A percentile compares a stretch with the other conserved stretches of the same genome.
Conservation (phyloP, 768 basidiomycete species). For the Podaxis sp. region DNA sequence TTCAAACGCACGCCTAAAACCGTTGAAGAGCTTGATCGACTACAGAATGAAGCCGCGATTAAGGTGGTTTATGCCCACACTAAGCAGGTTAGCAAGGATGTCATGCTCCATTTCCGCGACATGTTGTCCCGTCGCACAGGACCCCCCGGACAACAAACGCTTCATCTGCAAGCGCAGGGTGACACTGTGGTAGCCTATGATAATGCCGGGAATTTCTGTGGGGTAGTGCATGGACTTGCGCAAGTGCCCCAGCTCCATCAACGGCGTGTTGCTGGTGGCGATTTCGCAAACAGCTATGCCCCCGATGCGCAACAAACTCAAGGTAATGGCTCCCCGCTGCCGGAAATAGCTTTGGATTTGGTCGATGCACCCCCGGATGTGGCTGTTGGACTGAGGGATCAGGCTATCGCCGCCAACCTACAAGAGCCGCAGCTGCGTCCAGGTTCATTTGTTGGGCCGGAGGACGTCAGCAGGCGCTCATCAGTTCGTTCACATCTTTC, state of each 20-base stretch:
- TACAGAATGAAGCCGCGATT: background rate
- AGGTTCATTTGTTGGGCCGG: background rate
- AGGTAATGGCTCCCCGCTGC: background rate
- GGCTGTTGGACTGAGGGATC: background rate
- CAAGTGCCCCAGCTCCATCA: background rate
- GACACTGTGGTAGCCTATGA: too few relatives aligned
- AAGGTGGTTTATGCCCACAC: background rate
- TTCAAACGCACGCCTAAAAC: background rate
- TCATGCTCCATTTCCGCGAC: background rate
- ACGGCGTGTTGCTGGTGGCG: background rate
- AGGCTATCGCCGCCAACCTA: background rate
- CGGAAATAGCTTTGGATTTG: background rate
- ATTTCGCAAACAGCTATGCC: background rate
- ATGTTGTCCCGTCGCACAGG: background rate
- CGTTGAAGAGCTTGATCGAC: background rate
- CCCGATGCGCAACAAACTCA: background rate
- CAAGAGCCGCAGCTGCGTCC: background rate
- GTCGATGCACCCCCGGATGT: background rate
- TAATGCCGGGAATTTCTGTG: background rate
- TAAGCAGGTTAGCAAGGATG: background rate
- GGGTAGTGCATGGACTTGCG: background rate
- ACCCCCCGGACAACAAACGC: background rate
- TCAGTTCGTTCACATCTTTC: too few relatives aligned
- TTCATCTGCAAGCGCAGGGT: background rate
- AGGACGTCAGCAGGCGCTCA: background rate